Evolutionary conservation across 352 stramenopile species (phyloP), one percentile per base, ranked within the genome.

Genomic region (Globisporangium cystogenes): DNA sequence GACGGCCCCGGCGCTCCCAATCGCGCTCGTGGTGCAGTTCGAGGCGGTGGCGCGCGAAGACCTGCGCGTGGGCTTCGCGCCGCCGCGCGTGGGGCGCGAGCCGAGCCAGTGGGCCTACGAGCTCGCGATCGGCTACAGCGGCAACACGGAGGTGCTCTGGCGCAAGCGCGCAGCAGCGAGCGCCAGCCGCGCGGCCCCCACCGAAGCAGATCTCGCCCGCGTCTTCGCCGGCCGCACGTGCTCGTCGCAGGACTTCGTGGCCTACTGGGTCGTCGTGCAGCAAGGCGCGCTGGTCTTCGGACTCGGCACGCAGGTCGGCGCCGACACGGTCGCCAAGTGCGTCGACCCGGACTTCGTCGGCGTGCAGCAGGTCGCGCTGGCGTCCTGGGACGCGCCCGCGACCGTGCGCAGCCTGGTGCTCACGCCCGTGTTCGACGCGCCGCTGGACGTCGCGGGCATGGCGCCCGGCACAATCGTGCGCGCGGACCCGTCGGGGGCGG

Each of bases 141-240:
- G 80, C 59, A 91, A 91, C 40, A 91, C 80, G 10, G 80, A 91
- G 58, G 49, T 91, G 21, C 65, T 86, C 23, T 85, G 72, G 66
- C 71, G 77, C 37, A 89, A 89, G 70, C 60, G 63, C 48, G 55
- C 66, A 3, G 51, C 55, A 4, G 39, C 33, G 29, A 23, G n/a
- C 8, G 14, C 4, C 27, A 59, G 61, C 7, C 57, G 67, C 15
- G 64, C 55, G 55, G 55, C 15, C 16, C 45, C 43, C 24, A 59
- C 65, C 20, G 82, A 93, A 53, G 51, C 75, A 42, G 80, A 89
- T 26, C 57, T 93, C 35, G 53, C 51, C 7, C 69, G 67, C 18
- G 70, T 85, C 11, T 93, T 93, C 55, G 68, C 76, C 4, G 82
- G 82, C 26, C 78, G 82, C 36, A 86, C 76, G n/a, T 83, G 77